Percentiles rank a stretch among this genome's conserved stretches.
Conservation (phyloP, 1,284 basidiomycete species). For the Fomitopsis betulina region DNA sequence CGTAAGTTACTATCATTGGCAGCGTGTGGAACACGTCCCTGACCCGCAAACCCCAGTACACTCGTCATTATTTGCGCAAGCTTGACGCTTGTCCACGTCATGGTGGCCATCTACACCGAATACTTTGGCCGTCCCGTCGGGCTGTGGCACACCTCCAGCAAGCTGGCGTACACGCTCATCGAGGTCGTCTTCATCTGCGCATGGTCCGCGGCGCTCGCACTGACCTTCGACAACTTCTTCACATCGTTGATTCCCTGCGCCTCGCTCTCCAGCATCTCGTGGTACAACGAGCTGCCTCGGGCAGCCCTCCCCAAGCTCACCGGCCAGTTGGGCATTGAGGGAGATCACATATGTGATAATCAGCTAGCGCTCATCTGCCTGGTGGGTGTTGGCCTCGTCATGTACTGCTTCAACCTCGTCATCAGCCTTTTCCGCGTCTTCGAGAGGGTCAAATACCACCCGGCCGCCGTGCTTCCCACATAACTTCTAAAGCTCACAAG, state of each 20-base stretch:
- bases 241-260: conserved; percentile 81
- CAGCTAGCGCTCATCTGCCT: conserved; percentile 74
- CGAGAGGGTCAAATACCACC: conserved; percentile 75
- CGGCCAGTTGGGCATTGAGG: conserved; percentile 40
- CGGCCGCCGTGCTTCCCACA: conserved; percentile 13
- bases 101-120: conserved; percentile 83
- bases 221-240: conserved; percentile 90
- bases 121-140: conserved; percentile 90
- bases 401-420: conserved; percentile 78
- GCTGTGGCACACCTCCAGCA: conserved; percentile 81
- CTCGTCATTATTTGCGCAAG: conserved; percentile 87
- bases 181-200: conserved; percentile 89
- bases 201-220: conserved; percentile 87
- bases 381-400: conserved; percentile 67
- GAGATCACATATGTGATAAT: conserved; percentile 58
- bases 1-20: conserved; percentile 43
- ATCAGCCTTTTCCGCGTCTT: conserved; percentile 87
- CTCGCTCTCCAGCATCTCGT: conserved; percentile 48
- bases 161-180: conserved; percentile 74
- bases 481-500: conserved; percentile 8
- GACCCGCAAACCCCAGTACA: conserved; percentile 42
- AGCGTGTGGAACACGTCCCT: neutral
- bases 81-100: conserved; percentile 81
- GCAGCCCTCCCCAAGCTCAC: conserved; percentile 37
- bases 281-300: conserved; percentile 65